Percentiles rank a stretch among this genome's conserved stretches.
These are phyloP conservation scores for Scytalidium lignicola DNA, from an alignment of 2,329 filamentous ascomycete genomes.

Conservation along the genomic window DNA sequence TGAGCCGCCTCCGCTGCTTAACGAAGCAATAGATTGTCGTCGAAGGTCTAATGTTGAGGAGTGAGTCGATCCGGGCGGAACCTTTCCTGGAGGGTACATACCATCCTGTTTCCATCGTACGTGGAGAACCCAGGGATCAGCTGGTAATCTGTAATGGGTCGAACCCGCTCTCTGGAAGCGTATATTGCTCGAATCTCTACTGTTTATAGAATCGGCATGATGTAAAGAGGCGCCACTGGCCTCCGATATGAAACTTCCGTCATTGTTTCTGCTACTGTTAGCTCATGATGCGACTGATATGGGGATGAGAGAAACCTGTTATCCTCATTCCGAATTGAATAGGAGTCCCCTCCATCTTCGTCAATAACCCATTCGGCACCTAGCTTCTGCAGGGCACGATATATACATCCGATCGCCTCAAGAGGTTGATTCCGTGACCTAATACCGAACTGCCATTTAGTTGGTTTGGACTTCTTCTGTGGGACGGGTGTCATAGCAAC, in stretches of 20 bases:
- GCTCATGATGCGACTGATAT: not conserved
- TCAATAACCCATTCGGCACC: conserved; percentile 81
- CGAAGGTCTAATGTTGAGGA: conserved; percentile 42
- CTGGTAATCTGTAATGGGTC: conserved; percentile 72
- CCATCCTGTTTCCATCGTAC: conserved; percentile 84
- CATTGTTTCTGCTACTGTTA: conserved; percentile 25
- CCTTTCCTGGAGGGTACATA: conserved; percentile 51
- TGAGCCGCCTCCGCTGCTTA: conserved; percentile 26
- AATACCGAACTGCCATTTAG: conserved; percentile 98
- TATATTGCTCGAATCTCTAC: conserved; percentile 19
- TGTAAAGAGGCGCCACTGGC: conserved; percentile 32
- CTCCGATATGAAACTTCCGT: conserved; percentile 36
- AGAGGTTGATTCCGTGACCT: conserved; percentile 89
- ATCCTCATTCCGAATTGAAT: conserved; percentile 38
- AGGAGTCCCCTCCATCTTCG: conserved; percentile 43
- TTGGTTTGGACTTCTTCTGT: conserved; percentile 68
- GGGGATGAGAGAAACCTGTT: conserved; percentile 24
- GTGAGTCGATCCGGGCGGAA: conserved; percentile 44
- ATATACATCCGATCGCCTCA: conserved; percentile 91
- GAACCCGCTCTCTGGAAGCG: conserved; percentile 35
- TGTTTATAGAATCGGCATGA: conserved; percentile 32
- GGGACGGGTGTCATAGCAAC: conserved; percentile 61
- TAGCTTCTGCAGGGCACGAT: conserved; percentile 82
- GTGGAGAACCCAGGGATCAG: conserved; percentile 91
- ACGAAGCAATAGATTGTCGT: conserved; percentile 28